Evolutionary conservation across 768 basidiomycete genomes (phyloP), one percentile per base, ranked within the genome.

Genomic region (Russula sp.): DNA sequence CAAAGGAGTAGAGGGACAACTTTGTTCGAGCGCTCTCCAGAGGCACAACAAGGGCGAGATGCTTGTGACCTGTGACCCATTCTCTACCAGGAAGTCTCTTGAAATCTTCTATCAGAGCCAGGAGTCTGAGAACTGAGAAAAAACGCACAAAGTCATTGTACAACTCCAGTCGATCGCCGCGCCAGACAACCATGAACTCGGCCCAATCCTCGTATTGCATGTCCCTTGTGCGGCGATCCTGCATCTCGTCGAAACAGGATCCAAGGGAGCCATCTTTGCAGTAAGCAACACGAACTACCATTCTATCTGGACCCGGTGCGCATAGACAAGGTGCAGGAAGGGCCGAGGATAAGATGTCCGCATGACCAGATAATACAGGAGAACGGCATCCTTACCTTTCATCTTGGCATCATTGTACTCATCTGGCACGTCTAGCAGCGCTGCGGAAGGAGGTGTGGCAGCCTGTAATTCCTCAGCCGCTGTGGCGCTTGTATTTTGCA

Each of bases 161-260:
- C 20, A 98, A 74, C 71, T 98, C 93, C 43, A 98, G 73, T 52
- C 80, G 76, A 64, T 85, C 81, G 61, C 79, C 83, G 43, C 90
- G 81, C 88, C 93, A 97, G 10, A 85, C 85, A 0, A 96, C 93
- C 61, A 95, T 76, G 68, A 87, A 93, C 70, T 98, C 95, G 35
- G 81, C 82, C 81, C 88, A 87, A 32, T 83, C 81, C 68, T 88
- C 84, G 60, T 79, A 83, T 25, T 77, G 75, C 14, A 91, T 70
- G 59, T 86, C 74, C 36, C 82, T 77, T 4, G 85, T 82, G 22
- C 79, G 82, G 2, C 88, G 83, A 70, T 91, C 82, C 64, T 82
- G 76, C 50, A 73, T 70, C 72, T 91, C 93, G 73, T 89, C 84
- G 62, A 89, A 91, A 39, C 74, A 68, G 7, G 71, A 66, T 11